Evolutionary conservation across 768 basidiomycete genomes (phyloP).

Genomic region (Baorangia bicolor): DNA sequence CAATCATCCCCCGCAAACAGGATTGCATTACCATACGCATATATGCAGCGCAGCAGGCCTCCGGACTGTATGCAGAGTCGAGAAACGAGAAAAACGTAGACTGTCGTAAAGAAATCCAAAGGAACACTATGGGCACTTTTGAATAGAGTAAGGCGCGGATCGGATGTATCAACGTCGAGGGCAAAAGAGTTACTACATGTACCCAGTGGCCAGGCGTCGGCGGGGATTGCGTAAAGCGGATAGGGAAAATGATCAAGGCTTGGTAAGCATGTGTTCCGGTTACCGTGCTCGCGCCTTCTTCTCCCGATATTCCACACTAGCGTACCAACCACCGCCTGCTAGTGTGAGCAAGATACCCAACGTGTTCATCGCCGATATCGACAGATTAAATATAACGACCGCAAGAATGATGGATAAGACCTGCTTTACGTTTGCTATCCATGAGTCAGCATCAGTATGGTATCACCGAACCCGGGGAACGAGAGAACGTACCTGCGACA

Average conservation of each 20-base stretch:
- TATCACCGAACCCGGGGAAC: neutral
- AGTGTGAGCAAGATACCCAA: constrained; percentile 85
- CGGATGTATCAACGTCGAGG: neutral
- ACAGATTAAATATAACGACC: constrained; percentile 79
- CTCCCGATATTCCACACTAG: constrained; percentile 60
- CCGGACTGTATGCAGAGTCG: neutral
- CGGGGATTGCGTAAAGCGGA: neutral
- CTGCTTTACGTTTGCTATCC: constrained; percentile 84
- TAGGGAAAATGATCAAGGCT: neutral
- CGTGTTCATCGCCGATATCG: constrained; percentile 76
- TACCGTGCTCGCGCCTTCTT: constrained; percentile 31
- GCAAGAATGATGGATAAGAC: constrained; percentile 86
- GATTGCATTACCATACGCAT: neutral
- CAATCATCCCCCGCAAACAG: neutral
- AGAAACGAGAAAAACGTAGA: neutral
- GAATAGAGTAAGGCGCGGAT: neutral
- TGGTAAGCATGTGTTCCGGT: neutral
- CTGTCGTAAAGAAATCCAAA: neutral
- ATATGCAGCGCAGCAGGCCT: neutral
- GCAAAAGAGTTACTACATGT: neutral
- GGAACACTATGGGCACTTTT: neutral
- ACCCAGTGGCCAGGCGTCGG: neutral
- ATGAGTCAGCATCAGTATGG: constrained; percentile 9
- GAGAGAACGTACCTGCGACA: constrained; percentile 64
- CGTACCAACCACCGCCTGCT: constrained; percentile 82